phyloP scores from a whole-genome alignment of 768 basidiomycete genomes.

The Tulasnella sp. region DNA sequence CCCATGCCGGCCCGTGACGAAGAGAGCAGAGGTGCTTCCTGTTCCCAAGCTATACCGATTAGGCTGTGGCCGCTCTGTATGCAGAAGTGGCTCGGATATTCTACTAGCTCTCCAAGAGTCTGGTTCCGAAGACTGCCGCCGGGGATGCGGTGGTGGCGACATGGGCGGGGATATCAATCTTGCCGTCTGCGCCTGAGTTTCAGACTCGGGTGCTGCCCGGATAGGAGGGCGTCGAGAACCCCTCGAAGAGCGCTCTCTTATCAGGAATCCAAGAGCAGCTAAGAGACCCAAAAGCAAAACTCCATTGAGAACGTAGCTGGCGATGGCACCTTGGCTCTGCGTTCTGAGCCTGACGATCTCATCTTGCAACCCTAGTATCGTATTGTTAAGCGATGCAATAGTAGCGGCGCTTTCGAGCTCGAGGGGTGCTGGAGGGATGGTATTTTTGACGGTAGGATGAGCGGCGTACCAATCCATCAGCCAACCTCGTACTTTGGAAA shows the following conservation, averaged over 20 bases:
- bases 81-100: not conserved
- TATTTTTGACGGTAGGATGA: constrained; percentile 5
- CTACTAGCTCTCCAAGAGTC: not conserved
- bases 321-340: not conserved
- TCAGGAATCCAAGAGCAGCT: not conserved
- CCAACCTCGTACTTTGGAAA: not conserved
- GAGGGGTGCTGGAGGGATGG: not conserved
- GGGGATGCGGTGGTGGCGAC: not conserved
- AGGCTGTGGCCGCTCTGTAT: not conserved
- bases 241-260: not conserved
- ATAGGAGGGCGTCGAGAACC: not conserved
- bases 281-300: not conserved
- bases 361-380: not conserved
- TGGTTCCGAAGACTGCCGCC: not conserved
- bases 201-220: not conserved
- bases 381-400: not conserved
- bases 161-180: not conserved
- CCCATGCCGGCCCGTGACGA: not conserved
- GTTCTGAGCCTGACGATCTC: not conserved
- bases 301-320: not conserved
- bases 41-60: not conserved
- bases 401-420: not conserved
- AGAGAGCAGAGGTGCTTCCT: not conserved
- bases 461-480: constrained; percentile 6
- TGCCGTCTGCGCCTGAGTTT: not conserved